These are phyloP conservation scores for Chlorella sp. DNA, from an alignment of 139 green algal species.

Conservation along the genomic window DNA sequence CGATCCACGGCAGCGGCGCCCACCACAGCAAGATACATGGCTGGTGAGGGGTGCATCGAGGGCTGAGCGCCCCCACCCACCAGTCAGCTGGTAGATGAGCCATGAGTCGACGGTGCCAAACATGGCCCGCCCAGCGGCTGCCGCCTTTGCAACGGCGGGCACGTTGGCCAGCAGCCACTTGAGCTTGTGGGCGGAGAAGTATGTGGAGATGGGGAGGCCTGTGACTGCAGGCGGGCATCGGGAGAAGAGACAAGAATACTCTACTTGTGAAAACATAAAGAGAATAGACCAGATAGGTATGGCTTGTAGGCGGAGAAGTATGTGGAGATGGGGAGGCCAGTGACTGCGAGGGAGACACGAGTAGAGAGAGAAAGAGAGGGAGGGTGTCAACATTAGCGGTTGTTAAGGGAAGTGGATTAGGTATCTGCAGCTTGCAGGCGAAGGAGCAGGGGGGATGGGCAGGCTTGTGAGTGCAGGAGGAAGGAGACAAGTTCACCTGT, in stretches of 20 bases:
- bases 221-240: constrained; percentile 67
- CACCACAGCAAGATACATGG: too few species aligned
- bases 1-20: too few species aligned
- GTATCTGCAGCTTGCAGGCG: too few species aligned
- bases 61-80: too few species aligned
- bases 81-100: constrained; percentile 96
- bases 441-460: not conserved
- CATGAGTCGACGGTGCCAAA: constrained; percentile 98
- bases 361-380: too few species aligned
- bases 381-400: too few species aligned
- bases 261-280: too few species aligned
- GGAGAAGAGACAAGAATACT: not conserved
- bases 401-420: too few species aligned
- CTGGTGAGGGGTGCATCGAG: too few species aligned
- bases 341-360: too few species aligned
- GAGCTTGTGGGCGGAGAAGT: constrained; percentile 97
- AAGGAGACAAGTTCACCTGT: not conserved
- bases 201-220: constrained; percentile 94
- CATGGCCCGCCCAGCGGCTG: constrained; percentile 42
- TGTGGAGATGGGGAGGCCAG: not conserved
- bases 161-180: constrained; percentile 93
- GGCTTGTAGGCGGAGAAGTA: not conserved
- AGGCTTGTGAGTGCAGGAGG: not conserved
- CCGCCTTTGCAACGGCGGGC: constrained; percentile 67
- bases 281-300: too few species aligned